Base-by-base conservation (phyloP, 148 eudicot genomes). In the Diospyros kaki region DNA sequence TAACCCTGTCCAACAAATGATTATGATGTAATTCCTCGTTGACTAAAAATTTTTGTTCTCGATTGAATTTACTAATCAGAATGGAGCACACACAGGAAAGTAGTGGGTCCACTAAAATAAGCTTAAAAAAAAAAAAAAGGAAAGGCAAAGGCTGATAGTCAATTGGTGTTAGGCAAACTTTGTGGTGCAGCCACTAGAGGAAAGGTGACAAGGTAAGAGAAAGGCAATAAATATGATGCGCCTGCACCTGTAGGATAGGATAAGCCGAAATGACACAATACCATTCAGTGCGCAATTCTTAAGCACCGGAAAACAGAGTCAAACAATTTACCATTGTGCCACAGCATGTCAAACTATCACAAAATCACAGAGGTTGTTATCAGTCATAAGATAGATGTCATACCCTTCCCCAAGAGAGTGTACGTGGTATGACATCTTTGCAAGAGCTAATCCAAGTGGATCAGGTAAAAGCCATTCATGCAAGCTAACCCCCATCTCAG, bases 321-420 rank as follows among this genome's bases (percentile, higher is more conserved):
- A 5, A 50, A 28, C 28, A 48, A 52, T 18, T 51, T 11, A 68
- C 61, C 4, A 54, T 39, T 69, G 44, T 55, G 8, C 38, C 45
- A 69, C 42, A 28, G 9, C 40, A 68, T 68, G 11, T 9, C 2
- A 70, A 9, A 51, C 51, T 40, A 44, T 8, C 6, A 55, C 44
- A 7, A 46, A 5, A 64, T 58, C 11, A 68, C 15, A 8, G 62
- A 66, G 44, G 62, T 18, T 13, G 71, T 73, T 48, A 28, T 48
- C 15, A 12, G 13, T 64, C 43, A n/a, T 46, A 68, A 45, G 41
- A 50, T 61, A 76, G 48, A 44, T 61, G 39, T n/a, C 88, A 73
- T 90, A 94, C 98, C 98, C 98, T 85, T 94, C 98, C 46, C 98
- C 98, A 54, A 90, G 85, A 73, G 92, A 86, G 78, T 90, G 89